These are phyloP conservation scores for Barnettozyma sucrosica DNA, from an alignment of 805 yeast genomes.

Conservation along the genomic window DNA sequence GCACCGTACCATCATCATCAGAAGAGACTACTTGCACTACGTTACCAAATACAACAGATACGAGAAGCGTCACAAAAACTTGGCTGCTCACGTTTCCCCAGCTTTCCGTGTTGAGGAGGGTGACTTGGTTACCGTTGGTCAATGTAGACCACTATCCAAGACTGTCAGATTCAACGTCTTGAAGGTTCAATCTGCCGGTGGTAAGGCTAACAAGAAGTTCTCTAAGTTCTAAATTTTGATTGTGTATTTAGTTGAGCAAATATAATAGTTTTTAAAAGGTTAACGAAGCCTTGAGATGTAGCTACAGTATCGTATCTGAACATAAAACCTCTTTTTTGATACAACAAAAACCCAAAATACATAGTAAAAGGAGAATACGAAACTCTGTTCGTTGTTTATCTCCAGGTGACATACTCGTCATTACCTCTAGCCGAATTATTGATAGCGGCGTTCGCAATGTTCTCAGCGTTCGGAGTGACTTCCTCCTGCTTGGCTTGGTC, in stretches of 20 bases:
- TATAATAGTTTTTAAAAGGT: conserved; percentile 5
- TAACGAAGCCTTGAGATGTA: background rate
- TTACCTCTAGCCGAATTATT: conserved; percentile 9
- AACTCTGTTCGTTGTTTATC: conserved; percentile 1
- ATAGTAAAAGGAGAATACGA: background rate
- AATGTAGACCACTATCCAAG: conserved; percentile 99
- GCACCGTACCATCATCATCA: conserved; percentile 99
- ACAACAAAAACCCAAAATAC: background rate
- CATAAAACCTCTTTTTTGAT: too few species aligned
- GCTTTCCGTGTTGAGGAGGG: conserved; percentile 99
- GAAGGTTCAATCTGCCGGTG: conserved; percentile 85
- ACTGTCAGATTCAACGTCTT: conserved; percentile 99
- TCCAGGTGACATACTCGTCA: conserved; percentile 9
- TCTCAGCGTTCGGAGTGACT: conserved; percentile 6
- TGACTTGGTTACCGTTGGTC: conserved; percentile 99
- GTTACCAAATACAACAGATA: conserved; percentile 99
- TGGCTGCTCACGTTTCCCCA: conserved; percentile 99
- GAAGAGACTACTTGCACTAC: conserved; percentile 99
- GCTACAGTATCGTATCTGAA: background rate
- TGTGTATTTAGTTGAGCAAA: conserved; percentile 4
- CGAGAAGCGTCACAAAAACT: conserved; percentile 99
- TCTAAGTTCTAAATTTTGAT: conserved; percentile 74
- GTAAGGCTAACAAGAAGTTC: conserved; percentile 91
- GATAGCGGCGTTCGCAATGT: conserved; percentile 17
- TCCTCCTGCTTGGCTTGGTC: conserved; percentile 3